Conservation (phyloP, 805 yeast genomes). For the Jamesozyma spencerorum region DNA sequence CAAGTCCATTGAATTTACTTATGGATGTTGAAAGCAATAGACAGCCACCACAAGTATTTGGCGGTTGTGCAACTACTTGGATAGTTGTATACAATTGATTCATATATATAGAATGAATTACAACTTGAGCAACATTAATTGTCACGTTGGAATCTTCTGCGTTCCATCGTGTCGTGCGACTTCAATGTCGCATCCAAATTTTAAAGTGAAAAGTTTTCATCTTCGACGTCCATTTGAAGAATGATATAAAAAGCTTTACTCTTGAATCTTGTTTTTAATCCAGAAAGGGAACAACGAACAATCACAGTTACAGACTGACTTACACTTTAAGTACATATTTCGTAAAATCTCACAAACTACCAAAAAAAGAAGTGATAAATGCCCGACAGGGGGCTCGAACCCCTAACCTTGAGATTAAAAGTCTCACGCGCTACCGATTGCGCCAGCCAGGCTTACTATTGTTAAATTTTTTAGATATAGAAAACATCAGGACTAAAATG, state of each 20-base stretch:
- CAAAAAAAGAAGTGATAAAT: neutral
- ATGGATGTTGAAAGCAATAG: slow-evolving; percentile 3
- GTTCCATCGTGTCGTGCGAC: too few species aligned
- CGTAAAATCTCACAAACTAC: too few species aligned
- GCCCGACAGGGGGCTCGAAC: slow-evolving; percentile 18
- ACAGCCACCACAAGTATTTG: slow-evolving; percentile 27
- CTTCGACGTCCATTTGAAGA: too few species aligned
- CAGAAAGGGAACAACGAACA: too few species aligned
- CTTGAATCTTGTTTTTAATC: too few species aligned
- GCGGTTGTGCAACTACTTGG: slow-evolving; percentile 70
- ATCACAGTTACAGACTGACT: too few species aligned
- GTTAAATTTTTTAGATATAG: neutral
- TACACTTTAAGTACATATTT: too few species aligned
- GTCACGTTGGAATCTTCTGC: too few species aligned
- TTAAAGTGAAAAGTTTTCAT: too few species aligned
- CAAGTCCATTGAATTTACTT: slow-evolving; percentile 16
- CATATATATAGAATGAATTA: neutral
- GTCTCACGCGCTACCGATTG: slow-evolving; percentile 18
- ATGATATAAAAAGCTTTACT: too few species aligned
- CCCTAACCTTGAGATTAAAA: slow-evolving; percentile 16
- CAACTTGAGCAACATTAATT: too few species aligned
- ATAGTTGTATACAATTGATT: slow-evolving; percentile 26
- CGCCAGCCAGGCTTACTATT: slow-evolving; percentile 13
- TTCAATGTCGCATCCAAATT: too few species aligned
- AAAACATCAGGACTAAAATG: neutral